These are phyloP conservation scores for Aplosporella prunicola DNA, from an alignment of 2,329 filamentous ascomycete species.

Conservation along the genomic window DNA sequence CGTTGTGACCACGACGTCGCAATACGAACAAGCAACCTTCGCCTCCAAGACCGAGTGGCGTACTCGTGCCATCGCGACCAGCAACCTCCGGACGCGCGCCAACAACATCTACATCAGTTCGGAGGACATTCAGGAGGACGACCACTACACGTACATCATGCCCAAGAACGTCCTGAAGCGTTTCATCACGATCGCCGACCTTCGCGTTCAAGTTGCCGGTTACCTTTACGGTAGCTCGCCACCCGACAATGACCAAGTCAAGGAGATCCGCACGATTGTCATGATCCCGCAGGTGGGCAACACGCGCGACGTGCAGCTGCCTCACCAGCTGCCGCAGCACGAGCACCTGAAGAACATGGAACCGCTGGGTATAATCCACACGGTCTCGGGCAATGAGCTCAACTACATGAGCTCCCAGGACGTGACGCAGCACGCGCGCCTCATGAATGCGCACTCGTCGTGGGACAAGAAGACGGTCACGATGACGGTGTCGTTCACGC, in stretches of 20 bases:
- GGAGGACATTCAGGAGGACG: constrained; percentile 82
- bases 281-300: constrained; percentile 96
- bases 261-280: constrained; percentile 92
- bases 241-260: constrained; percentile 90
- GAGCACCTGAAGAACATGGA: constrained; percentile 81
- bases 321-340: constrained; percentile 82
- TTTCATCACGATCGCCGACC: constrained; percentile 94
- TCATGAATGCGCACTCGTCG: constrained; percentile 71
- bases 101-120: constrained; percentile 99
- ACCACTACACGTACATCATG: constrained; percentile 91
- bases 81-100: constrained; percentile 82
- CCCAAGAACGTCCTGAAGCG: constrained; percentile 97
- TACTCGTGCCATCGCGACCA: constrained; percentile 90
- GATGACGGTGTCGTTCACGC: constrained; percentile 92
- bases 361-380: constrained; percentile 90
- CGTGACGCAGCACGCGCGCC: constrained; percentile 83
- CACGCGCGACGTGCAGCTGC: constrained; percentile 82
- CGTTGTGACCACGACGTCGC: constrained; percentile 93
- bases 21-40: constrained; percentile 96
- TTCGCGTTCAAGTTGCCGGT: constrained; percentile 90
- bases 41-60: constrained; percentile 99
- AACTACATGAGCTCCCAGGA: constrained; percentile 94
- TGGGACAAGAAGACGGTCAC: constrained; percentile 91
- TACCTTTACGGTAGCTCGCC: constrained; percentile 92
- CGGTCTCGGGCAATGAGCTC: constrained; percentile 85